Conservation (phyloP, 2,329 filamentous ascomycete genomes). For the Aspergillus sp. region DNA sequence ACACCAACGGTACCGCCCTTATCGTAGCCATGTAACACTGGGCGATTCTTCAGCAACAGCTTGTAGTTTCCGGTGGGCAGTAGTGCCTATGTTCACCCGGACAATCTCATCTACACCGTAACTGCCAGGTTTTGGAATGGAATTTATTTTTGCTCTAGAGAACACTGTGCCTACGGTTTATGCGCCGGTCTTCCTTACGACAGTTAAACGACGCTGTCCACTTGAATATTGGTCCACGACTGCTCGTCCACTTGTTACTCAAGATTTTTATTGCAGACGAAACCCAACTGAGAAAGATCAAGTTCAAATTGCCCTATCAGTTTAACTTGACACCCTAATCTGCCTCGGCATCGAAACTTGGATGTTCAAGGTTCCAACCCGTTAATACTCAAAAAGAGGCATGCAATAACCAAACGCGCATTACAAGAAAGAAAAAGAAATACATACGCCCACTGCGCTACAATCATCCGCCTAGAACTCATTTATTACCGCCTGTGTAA, state of each 20-base stretch:
- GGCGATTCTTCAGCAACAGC: background rate
- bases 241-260: background rate
- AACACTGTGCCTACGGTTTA: background rate
- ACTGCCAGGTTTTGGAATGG: background rate
- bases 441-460: background rate
- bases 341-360: background rate
- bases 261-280: background rate
- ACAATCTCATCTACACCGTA: background rate
- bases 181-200: too few relatives aligned
- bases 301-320: background rate
- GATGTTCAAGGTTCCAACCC: background rate
- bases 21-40: background rate
- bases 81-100: too few relatives aligned
- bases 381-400: background rate
- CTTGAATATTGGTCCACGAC: background rate
- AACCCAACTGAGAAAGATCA: background rate
- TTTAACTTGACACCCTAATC: background rate
- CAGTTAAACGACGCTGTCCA: too few relatives aligned
- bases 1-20: background rate
- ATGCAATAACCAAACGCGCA: background rate
- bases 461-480: background rate
- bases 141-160: background rate
- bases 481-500: conserved; percentile 34
- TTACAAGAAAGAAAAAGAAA: background rate
- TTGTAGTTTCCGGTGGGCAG: background rate